These are phyloP conservation scores for Apiotrichum laibachii DNA, from an alignment of 1,284 basidiomycete species.

Conservation along the genomic window DNA sequence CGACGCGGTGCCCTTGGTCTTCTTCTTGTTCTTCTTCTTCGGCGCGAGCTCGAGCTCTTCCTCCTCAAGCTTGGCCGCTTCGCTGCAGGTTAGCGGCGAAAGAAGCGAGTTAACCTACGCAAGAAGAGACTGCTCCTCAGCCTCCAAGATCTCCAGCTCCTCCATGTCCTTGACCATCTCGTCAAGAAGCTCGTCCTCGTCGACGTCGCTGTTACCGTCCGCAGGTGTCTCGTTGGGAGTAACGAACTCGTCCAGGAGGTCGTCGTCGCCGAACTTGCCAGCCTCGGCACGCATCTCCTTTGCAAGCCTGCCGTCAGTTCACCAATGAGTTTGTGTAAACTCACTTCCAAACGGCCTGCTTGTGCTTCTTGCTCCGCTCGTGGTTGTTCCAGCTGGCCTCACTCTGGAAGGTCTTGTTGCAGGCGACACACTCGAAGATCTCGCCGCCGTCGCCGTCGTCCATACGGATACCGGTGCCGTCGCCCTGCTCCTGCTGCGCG, in stretches of 20 bases:
- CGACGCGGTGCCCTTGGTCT: background rate
- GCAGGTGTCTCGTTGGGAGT: conserved; percentile 24
- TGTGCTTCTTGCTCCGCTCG: conserved; percentile 92
- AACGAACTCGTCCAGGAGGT: conserved; percentile 23
- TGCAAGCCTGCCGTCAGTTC: conserved; percentile 63
- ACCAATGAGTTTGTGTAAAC: conserved; percentile 13
- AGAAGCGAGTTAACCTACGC: conserved; percentile 9
- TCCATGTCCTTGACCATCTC: conserved; percentile 14
- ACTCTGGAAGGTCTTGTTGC: conserved; percentile 83
- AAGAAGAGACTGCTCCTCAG: conserved; percentile 18
- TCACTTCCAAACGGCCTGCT: conserved; percentile 74
- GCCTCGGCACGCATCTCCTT: conserved; percentile 60
- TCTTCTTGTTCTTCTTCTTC: conserved; percentile 9
- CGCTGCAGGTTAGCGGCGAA: background rate
- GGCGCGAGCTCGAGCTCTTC: conserved; percentile 13
- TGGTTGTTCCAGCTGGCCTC: conserved; percentile 96
- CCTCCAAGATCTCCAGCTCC: conserved; percentile 19
- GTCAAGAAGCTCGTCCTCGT: conserved; percentile 24
- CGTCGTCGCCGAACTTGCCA: conserved; percentile 16
- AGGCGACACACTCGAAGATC: conserved; percentile 90
- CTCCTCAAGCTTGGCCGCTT: conserved; percentile 13
- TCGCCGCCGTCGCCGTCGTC: conserved; percentile 37
- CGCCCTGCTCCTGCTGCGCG: conserved; percentile 38
- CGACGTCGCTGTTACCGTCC: conserved; percentile 7
- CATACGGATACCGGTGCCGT: conserved; percentile 34